Evolutionary conservation across 331 rosid species (phyloP), one percentile per base, ranked within the genome.

Genomic region (Malus hybrid): DNA sequence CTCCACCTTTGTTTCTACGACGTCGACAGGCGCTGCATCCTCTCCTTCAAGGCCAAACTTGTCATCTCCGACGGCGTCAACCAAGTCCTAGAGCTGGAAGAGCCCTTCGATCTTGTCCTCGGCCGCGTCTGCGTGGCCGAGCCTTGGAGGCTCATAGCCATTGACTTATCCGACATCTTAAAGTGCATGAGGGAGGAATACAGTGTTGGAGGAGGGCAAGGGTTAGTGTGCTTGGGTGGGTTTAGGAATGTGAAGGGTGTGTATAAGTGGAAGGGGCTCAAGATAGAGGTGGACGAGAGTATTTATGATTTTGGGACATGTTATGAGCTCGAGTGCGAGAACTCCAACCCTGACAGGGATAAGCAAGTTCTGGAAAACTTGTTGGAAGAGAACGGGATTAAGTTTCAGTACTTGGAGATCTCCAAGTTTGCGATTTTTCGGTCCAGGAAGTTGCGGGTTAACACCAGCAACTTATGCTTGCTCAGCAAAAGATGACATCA

Each of bases 301-400:
- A 80, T 65, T 39, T 89, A 76, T 74, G 90, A 87, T 76, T 89
- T 89, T 52, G 94, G 94, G 31, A 87, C 90, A 0, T 64, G 75
- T 33, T 89, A 87, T 60, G 91, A 89, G 85, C 50, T 89, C 2
- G 94, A 87, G 77, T 87, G 94, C 62, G 91, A 87, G 81, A 85
- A 78, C 77, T 44, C 1, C 15, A 64, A 82, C 15, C 90, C 88
- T 1, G 86, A 89, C 34, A 74, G 68, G 48, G 80, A 75, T 32
- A 89, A 79, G 88, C 65, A 29, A 31, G 7, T 79, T 78, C 75
- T 89, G 42, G 83, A 87, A 73, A 71, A 59, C 6, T 72, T 83
- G 20, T 71, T 89, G 62, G 69, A 54, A 57, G 79, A 67, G 32
- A 84, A 87, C 73, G 87, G 86, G 33, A 85, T 89, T 4, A 15